phyloP scores from a whole-genome alignment of 345 rosid genomes.

The Isatis tinctoria region DNA sequence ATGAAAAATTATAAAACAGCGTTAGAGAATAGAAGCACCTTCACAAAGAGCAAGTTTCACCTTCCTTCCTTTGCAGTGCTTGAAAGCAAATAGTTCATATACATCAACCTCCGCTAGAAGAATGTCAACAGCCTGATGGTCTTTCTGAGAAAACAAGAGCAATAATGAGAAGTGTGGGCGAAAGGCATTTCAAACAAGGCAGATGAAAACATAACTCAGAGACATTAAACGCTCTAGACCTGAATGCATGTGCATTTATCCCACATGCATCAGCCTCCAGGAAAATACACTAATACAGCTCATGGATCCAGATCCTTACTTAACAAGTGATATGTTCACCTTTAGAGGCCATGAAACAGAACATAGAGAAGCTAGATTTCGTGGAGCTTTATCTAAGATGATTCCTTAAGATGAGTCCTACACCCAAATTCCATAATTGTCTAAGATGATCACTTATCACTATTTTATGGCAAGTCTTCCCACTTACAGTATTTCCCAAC shows the following conservation, averaged over 20 bases:
- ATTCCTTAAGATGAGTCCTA: not conserved
- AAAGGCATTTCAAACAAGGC: conserved; percentile 12
- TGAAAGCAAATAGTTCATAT: conserved; percentile 97
- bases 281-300: conserved; percentile 16
- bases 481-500: not conserved
- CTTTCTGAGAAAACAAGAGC: conserved; percentile 56
- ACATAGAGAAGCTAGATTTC: not conserved
- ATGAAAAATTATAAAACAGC: conserved; percentile 12
- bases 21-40: conserved; percentile 43
- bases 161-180: conserved; percentile 12
- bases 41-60: conserved; percentile 94
- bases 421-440: not conserved
- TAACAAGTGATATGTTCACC: not conserved
- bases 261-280: conserved; percentile 17
- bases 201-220: conserved; percentile 7
- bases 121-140: conserved; percentile 98
- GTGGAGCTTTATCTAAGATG: conserved; percentile 1
- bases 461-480: conserved; percentile 5
- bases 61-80: conserved; percentile 96
- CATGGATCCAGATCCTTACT: conserved; percentile 2
- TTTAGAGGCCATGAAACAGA: not conserved
- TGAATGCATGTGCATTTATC: conserved; percentile 1
- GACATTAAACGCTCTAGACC: not conserved
- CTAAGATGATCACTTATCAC: not conserved
- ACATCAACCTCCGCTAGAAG: conserved; percentile 96